Evolutionary conservation across 2,329 filamentous ascomycete species (phyloP).

Genomic region (Aspergillus felis): DNA sequence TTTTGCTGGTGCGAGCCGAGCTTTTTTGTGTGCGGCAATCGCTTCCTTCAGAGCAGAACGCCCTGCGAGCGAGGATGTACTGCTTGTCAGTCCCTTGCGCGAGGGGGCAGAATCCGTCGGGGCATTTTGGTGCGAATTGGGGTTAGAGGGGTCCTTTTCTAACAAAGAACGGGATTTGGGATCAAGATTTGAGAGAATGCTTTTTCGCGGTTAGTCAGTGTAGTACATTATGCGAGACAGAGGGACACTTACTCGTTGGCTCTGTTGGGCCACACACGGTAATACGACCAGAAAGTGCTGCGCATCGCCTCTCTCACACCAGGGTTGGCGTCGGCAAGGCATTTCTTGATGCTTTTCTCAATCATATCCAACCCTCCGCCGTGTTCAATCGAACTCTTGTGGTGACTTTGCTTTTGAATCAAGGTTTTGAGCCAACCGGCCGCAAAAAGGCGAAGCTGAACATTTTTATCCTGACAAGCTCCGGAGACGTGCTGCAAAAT

Average conservation of each 20-base stretch:
- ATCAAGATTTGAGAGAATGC: constrained; percentile 76
- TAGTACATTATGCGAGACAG: neutral
- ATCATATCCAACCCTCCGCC: constrained; percentile 75
- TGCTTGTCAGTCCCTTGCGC: constrained; percentile 15
- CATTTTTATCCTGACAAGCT: constrained; percentile 89
- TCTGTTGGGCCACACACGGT: constrained; percentile 69
- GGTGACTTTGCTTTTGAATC: constrained; percentile 67
- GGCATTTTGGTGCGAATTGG: constrained; percentile 30
- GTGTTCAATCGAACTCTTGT: constrained; percentile 81
- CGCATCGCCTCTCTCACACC: constrained; percentile 84
- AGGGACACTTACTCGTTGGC: constrained; percentile 63
- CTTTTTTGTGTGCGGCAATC: constrained; percentile 76
- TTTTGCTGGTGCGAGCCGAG: constrained; percentile 39
- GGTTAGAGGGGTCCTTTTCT: constrained; percentile 78
- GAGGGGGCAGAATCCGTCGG: constrained; percentile 14
- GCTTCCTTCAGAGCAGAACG: constrained; percentile 69
- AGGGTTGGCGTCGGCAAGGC: constrained; percentile 83
- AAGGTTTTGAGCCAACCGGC: constrained; percentile 81
- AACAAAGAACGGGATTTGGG: constrained; percentile 72
- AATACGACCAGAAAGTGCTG: constrained; percentile 81
- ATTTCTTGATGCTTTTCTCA: constrained; percentile 85
- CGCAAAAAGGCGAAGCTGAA: constrained; percentile 75
- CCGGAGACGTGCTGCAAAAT: constrained; percentile 80
- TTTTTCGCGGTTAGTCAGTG: constrained; percentile 35
- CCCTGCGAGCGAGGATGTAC: constrained; percentile 15